A percentile compares a stretch with the other conserved stretches of the same genome.
These are phyloP conservation scores for Trichosporon sp. DNA, from an alignment of 1,284 basidiomycete genomes.

Conservation along the genomic window DNA sequence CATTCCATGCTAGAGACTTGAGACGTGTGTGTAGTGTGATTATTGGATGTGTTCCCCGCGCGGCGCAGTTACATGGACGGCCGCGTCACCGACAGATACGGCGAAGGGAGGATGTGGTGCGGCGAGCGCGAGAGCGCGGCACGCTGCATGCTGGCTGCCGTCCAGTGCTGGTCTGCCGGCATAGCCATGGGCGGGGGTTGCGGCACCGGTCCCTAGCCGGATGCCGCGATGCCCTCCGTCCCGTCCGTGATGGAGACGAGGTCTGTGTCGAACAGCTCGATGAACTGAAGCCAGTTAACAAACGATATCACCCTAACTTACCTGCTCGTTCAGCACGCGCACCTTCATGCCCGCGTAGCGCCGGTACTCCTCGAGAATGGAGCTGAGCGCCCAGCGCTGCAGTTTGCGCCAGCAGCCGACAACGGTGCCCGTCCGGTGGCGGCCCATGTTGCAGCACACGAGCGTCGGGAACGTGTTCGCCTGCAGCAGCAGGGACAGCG, in stretches of 20 bases:
- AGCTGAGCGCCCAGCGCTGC: slow-evolving; percentile 54
- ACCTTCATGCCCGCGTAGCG: slow-evolving; percentile 55
- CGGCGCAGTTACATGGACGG: neutral
- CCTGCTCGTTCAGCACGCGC: slow-evolving; percentile 54
- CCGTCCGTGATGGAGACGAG: slow-evolving; percentile 47
- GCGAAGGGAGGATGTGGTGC: neutral
- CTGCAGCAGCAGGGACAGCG: slow-evolving; percentile 53
- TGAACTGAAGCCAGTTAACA: slow-evolving; percentile 50
- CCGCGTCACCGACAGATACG: neutral
- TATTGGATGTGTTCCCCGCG: neutral
- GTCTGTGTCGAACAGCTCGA: slow-evolving; percentile 56
- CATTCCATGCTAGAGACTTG: neutral
- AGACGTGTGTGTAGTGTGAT: neutral
- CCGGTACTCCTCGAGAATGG: slow-evolving; percentile 55
- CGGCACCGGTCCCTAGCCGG: neutral
- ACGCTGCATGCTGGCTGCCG: neutral
- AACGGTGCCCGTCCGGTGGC: slow-evolving; percentile 55
- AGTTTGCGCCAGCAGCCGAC: slow-evolving; percentile 52
- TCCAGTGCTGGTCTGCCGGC: neutral
- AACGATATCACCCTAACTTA: no score
- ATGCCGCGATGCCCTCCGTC: neutral
- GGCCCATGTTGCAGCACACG: slow-evolving; percentile 56
- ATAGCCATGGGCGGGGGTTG: neutral
- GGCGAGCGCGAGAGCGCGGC: neutral
- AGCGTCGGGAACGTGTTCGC: slow-evolving; percentile 53